Evolutionary conservation across 1,284 basidiomycete genomes (phyloP), one percentile per base, ranked within the genome.

Genomic region (Ustilago shanxiensis): DNA sequence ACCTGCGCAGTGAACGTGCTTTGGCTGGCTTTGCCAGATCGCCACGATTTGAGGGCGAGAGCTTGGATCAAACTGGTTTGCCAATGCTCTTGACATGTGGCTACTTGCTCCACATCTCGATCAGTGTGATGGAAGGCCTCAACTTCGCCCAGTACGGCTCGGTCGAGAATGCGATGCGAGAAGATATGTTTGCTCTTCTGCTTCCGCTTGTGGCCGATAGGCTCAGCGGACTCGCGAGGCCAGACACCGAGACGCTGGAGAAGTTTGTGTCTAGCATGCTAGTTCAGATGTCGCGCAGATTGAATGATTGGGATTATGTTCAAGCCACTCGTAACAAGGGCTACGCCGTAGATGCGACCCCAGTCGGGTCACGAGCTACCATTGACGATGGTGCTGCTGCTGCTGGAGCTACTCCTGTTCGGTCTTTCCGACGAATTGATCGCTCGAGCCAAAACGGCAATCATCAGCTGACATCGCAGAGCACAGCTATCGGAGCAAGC

Each of bases 61-160:
- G 31, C 35, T 13, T 68, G 1, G 49, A 62, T 26, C 60, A 68
- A 51, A 54, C 55, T 22, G 60, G 66, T 2, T 11, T 59, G 49
- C 66, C 66, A 10, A 18, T 59, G 31, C 49, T 68, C 10, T 41
- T 68, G 54, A 68, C 66, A 6, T 68, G 54, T 44, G 60, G 66
- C 0, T 62, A 62, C 22, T n/a, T 68, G 11, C 60, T 68, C 1
- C 66, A 68, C 65, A 53, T 67, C 54, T 45, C 45, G 49, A 67
- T 67, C 28, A 41, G 35, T 9, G 7, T 67, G 45, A 52, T 67
- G 58, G 65, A 67, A 24, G 39, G 45, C 24, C 18, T 56, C 31
- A 28, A 20, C n/a, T 67, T 61, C 14, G 29, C 24, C 2, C 60
- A 58, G 24, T 58, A 47, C 22, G 55, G 66, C 41, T 14, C 31